These are phyloP conservation scores for Lasiosphaeris hirsuta DNA, from an alignment of 495 filamentous ascomycete genomes.

Conservation along the genomic window DNA sequence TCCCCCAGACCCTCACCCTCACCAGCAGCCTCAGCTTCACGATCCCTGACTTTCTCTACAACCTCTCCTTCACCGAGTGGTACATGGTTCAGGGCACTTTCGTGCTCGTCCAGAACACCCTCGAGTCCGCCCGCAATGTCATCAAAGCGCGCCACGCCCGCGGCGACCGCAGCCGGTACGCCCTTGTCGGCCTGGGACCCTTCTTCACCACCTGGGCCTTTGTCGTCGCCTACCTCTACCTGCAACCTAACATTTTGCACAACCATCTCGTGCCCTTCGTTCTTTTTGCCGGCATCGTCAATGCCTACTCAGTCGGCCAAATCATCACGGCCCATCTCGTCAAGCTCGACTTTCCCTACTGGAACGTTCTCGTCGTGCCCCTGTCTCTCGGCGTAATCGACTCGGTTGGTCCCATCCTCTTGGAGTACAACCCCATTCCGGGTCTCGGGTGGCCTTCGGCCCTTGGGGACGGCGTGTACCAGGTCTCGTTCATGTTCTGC, in stretches of 20 bases:
- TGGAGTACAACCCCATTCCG: constrained; percentile 48
- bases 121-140: constrained; percentile 73
- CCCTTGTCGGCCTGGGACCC: constrained; percentile 77
- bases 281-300: constrained; percentile 80
- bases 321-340: constrained; percentile 93
- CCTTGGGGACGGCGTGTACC: constrained; percentile 69
- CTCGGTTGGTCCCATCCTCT: constrained; percentile 64
- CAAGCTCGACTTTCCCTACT: constrained; percentile 79
- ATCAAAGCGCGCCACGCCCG: constrained; percentile 71
- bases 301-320: constrained; percentile 89
- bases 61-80: constrained; percentile 83
- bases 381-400: constrained; percentile 73
- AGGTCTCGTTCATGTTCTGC: constrained; percentile 81
- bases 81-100: constrained; percentile 87
- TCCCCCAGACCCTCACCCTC: constrained; percentile 54
- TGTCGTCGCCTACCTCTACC: constrained; percentile 70
- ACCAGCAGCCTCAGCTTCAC: constrained; percentile 58
- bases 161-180: constrained; percentile 63
- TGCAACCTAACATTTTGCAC: constrained; percentile 78
- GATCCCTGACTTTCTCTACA: constrained; percentile 66
- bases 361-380: constrained; percentile 71
- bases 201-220: constrained; percentile 73
- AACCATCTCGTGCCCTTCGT: constrained; percentile 83
- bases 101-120: constrained; percentile 79
- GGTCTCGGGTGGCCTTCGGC: constrained; percentile 73